A percentile compares a stretch with the other conserved stretches of the same genome.
Conservation (phyloP, 805 yeast genomes). For the Babjeviella inositovora region DNA sequence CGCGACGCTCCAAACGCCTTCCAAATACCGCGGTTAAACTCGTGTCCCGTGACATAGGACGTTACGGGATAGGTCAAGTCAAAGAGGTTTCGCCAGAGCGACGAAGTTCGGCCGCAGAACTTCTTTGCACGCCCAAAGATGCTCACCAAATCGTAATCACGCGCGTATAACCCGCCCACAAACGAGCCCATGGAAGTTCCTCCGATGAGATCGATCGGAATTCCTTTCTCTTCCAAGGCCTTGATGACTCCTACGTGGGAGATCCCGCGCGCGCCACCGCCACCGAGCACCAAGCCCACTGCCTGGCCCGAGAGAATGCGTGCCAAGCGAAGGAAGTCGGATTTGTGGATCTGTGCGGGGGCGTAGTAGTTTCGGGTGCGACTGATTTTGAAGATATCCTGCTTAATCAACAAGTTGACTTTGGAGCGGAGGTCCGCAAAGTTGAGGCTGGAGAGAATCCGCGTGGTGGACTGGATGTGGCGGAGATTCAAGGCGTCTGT, state of each 20-base stretch:
- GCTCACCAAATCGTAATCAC: constrained; percentile 82
- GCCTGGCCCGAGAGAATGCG: constrained; percentile 85
- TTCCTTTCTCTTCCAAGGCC: constrained; percentile 82
- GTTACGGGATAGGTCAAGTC: constrained; percentile 91
- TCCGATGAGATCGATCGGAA: constrained; percentile 87
- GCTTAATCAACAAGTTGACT: constrained; percentile 7
- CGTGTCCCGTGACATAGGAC: constrained; percentile 93
- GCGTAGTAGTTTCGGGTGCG: constrained; percentile 8
- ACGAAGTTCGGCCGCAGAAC: constrained; percentile 68
- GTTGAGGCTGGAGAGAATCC: constrained; percentile 1
- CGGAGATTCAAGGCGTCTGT: constrained; percentile 5
- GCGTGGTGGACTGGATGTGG: constrained; percentile 1
- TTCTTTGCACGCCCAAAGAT: constrained; percentile 81
- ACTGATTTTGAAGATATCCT: constrained; percentile 7
- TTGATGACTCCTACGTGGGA: constrained; percentile 85
- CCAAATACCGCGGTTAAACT: constrained; percentile 96
- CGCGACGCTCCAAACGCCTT: constrained; percentile 84
- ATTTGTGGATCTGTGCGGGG: constrained; percentile 44
- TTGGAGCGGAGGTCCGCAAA: constrained; percentile 2
- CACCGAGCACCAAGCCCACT: constrained; percentile 87
- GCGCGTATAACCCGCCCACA: constrained; percentile 89
- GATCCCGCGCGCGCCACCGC: constrained; percentile 95
- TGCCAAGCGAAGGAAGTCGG: constrained; percentile 82
- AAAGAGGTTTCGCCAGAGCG: constrained; percentile 69
- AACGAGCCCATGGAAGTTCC: constrained; percentile 96